These are phyloP conservation scores for Drosera spatulata DNA, from an alignment of 179 eudicot species.

Conservation along the genomic window DNA sequence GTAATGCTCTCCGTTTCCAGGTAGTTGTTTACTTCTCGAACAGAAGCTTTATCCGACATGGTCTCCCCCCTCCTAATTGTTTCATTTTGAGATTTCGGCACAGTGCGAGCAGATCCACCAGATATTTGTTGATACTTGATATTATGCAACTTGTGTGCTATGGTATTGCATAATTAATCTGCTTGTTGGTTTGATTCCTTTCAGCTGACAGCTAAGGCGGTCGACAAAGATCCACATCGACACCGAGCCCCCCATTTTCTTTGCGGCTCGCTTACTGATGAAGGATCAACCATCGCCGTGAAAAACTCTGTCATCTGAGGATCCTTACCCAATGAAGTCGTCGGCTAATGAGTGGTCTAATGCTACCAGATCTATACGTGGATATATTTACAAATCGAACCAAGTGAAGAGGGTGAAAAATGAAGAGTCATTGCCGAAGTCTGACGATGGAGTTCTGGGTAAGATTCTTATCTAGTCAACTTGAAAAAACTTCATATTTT, in stretches of 20 bases:
- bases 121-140: no score
- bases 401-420: constrained; percentile 40
- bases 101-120: no score
- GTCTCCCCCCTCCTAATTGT: no score
- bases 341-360: constrained; percentile 43
- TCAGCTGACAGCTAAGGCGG: constrained; percentile 67
- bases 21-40: constrained; percentile 20
- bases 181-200: neutral
- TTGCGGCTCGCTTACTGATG: constrained; percentile 59
- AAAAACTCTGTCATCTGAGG: constrained; percentile 31
- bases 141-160: neutral
- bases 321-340: constrained; percentile 48
- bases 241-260: constrained; percentile 74
- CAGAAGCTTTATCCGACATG: no score
- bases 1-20: constrained; percentile 68
- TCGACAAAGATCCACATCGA: constrained; percentile 54
- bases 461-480: constrained; percentile 2
- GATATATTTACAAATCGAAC: constrained; percentile 26
- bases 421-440: constrained; percentile 18
- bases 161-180: no score
- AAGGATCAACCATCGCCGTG: constrained; percentile 36
- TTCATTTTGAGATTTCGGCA: no score
- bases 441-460: constrained; percentile 31
- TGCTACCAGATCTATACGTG: constrained; percentile 42
- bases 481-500: neutral